Percentiles rank a stretch among this genome's conserved stretches.
These are phyloP conservation scores for Phialophora expanda DNA, from an alignment of 2,329 filamentous ascomycete genomes.

Conservation along the genomic window DNA sequence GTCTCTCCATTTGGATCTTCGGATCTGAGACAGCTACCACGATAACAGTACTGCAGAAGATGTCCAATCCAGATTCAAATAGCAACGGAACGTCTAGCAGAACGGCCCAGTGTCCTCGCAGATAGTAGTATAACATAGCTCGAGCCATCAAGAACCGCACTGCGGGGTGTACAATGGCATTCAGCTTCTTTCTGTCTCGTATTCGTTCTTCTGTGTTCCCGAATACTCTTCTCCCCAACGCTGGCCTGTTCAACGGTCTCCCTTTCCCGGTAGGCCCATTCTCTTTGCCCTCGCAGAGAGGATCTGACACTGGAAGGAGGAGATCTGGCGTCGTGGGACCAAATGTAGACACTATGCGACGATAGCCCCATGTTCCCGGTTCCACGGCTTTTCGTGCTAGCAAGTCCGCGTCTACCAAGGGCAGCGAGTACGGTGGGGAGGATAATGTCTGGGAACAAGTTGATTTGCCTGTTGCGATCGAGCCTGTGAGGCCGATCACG, in stretches of 20 bases:
- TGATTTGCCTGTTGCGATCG: constrained; percentile 97
- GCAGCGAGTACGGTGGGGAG: constrained; percentile 78
- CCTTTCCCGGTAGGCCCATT: constrained; percentile 57
- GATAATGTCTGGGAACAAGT: constrained; percentile 87
- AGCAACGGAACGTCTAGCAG: constrained; percentile 90
- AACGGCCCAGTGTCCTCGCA: constrained; percentile 81
- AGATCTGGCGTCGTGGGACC: constrained; percentile 82
- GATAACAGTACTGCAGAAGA: constrained; percentile 80
- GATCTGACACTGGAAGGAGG: constrained; percentile 64
- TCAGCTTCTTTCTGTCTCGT: constrained; percentile 76
- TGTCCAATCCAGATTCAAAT: constrained; percentile 86
- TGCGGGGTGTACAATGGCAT: constrained; percentile 89
- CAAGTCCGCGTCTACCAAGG: constrained; percentile 91
- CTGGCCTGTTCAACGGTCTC: constrained; percentile 80
- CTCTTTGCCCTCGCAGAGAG: constrained; percentile 41
- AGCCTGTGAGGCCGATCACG: constrained; percentile 92
- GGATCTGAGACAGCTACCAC: constrained; percentile 86
- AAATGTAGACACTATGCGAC: constrained; percentile 81
- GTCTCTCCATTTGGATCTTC: constrained; percentile 77
- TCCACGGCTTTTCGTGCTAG: constrained; percentile 93
- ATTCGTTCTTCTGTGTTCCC: constrained; percentile 73
- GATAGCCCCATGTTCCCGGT: constrained; percentile 84
- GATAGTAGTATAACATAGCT: constrained; percentile 72
- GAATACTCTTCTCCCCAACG: constrained; percentile 84
- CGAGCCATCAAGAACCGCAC: constrained; percentile 83